Base-by-base conservation (phyloP, 1,139 yeast genomes). In the Blastobotrys indianensis region DNA sequence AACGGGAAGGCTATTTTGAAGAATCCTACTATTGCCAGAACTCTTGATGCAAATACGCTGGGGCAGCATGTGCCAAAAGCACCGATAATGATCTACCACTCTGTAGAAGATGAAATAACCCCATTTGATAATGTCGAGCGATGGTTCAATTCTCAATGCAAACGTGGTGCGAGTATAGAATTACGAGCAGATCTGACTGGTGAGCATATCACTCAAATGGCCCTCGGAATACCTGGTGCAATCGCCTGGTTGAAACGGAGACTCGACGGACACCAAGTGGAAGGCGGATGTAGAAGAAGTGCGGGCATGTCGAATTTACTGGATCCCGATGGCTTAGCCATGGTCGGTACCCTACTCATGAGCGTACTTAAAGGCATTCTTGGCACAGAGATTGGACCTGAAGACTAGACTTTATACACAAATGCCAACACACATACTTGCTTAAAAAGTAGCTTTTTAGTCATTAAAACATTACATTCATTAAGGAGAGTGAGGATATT, bases 41-140 rank as follows among this genome's bases (percentile, higher is more conserved):
- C 49, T 29, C 37, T 51, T 16, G 39, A 53, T 12, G 55, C 49
- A 23, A 51, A 50, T 34, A 46, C 51, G 25, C 42, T 25, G 17
- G 39, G 39, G 12, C 15, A n/a, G 15, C 15, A 37, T 25, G 29
- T 29, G 16, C 64, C 65, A 34, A 29, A 47, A 42, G 37, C 47
- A 41, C 44, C 44, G 15, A 31, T 42, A 23, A n/a, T 32, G 31
- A 34, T 39, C 11, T 39, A 33, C 17, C 42, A 43, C 8, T 28
- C 39, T n/a, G 10, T 16, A 4, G 11, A 33, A 11, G 45, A 42
- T 32, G 41, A 32, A 12, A 20, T 38, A 6, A 11, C 42, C 5
- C 42, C 42, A 3, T 16, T 43, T 16, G 35, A 20, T 29, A 15
- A 38, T 17, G 32, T 29, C 1, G 28, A 33, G 11, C 13, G 12